Evolutionary conservation across 2,329 filamentous ascomycete genomes (phyloP), one percentile per base, ranked within the genome.

Genomic region (Penicillium griseofulvum): DNA sequence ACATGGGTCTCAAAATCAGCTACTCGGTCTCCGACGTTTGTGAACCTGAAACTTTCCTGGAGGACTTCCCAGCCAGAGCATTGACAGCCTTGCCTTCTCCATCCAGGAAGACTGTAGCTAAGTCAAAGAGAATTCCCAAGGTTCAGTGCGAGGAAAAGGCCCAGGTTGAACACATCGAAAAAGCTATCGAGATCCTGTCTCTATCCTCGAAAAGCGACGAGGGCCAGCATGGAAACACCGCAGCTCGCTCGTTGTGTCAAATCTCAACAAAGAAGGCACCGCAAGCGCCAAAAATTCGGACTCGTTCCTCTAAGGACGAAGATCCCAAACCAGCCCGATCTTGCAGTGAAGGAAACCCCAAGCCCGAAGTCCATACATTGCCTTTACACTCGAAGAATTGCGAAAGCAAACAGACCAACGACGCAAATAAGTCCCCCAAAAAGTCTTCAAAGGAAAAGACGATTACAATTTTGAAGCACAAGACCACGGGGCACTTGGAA

Each of bases 21-120:
- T 66, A 65, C 48, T 66, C 65, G n/a, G 60, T 63, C 52, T 51
- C 58, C 17, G 61, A 54, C 24, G 10, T 41, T 31, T 16, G 39
- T 28, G 17, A 43, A 11, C 22, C 26, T 19, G 46, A 52, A 5
- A 11, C 26, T 22, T 51, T 31, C 5, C 3, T 22, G 5, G n/a
- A 52, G 16, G 26, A 48, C 10, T 6, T 17, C 5, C 9, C 28
- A 19, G n/a, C 4, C 10, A 29, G 36, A 10, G 24, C 41, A 12
- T 6, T 34, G 12, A 9, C 37, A 1, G 12, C 26, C n/a, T 33
- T 28, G n/a, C 28, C 56, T 16, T 52, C 49, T 29, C 41, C 29
- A 8, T 10, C 41, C n/a, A 46, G 8, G 44, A 46, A 38, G 6
- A 11, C 36, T 28, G 12, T 14, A 11, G 16, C 44, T 4, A 47